phyloP scores from a whole-genome alignment of 2,329 filamentous ascomycete genomes.

The Leptographium lundbergii region DNA sequence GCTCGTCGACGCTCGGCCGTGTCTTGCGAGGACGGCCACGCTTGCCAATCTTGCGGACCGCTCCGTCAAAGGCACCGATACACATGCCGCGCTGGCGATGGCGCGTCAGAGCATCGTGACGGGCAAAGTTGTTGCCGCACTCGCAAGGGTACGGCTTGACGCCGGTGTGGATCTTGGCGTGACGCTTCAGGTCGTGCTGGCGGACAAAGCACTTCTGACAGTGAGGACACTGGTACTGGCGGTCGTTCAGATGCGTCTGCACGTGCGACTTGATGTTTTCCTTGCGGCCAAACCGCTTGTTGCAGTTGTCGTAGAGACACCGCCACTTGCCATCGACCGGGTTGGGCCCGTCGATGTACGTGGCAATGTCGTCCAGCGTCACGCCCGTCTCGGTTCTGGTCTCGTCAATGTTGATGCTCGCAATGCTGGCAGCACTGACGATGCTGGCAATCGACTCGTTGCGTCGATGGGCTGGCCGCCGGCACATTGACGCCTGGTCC shows the following conservation, averaged over 20 bases:
- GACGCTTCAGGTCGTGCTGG: slow-evolving; percentile 92
- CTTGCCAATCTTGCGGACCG: slow-evolving; percentile 47
- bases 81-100: slow-evolving; percentile 96
- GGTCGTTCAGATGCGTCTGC: slow-evolving; percentile 92
- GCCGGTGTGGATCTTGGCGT: slow-evolving; percentile 93
- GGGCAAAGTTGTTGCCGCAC: slow-evolving; percentile 87
- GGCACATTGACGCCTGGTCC: slow-evolving; percentile 16
- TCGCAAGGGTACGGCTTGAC: slow-evolving; percentile 92
- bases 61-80: slow-evolving; percentile 81
- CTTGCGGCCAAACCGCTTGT: slow-evolving; percentile 87
- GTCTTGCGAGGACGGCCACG: slow-evolving; percentile 52
- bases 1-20: slow-evolving; percentile 42
- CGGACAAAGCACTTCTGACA: slow-evolving; percentile 95
- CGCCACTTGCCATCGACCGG: slow-evolving; percentile 65
- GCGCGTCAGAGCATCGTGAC: slow-evolving; percentile 87
- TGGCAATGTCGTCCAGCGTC: slow-evolving; percentile 69
- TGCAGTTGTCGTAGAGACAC: slow-evolving; percentile 62
- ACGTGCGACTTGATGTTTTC: slow-evolving; percentile 99
- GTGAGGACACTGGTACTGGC: slow-evolving; percentile 86
- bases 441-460: slow-evolving; percentile 48
- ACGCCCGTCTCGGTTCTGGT: slow-evolving; percentile 69
- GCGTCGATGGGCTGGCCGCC: slow-evolving; percentile 33
- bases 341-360: slow-evolving; percentile 62
- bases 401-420: slow-evolving; percentile 51
- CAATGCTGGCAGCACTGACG: slow-evolving; percentile 45